Base-by-base conservation (phyloP, 306 rosid species). In the Luffa aegyptiaca region DNA sequence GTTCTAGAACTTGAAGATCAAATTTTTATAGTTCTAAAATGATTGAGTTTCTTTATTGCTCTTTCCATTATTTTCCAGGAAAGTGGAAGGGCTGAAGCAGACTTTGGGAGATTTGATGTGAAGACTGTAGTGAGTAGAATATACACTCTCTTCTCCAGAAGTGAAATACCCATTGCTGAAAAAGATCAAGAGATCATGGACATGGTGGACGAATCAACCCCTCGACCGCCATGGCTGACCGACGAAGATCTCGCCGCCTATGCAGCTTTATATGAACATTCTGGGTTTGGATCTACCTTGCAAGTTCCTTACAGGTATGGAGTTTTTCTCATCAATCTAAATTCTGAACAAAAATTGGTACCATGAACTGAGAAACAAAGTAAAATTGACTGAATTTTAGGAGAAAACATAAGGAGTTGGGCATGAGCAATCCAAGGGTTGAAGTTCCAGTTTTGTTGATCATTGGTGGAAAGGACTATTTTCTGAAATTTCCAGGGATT, bases 171-270 rank as follows among this genome's bases (percentile, higher is more conserved):
- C 35, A 86, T 89, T 77, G 97, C 96, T 79, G 63, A 82, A 18
- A 93, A 89, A 76, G 84, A 81, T 81, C 90, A 88, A 77, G 96
- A 93, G 93, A 87, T 93, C 82, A 86, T 93, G 97, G 96, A 93
- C 81, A 68, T 92, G 84, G 98, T 92, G 51, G 93, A 83, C 48
- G 81, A 90, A 12, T 86, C 86, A 58, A 84, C 90, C 6, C 93
- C 94, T 82, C 96, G 86, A 73, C 97, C 96, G 10, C 42, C 87
- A 64, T 93, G 97, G 98, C 83, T 92, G 82, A 77, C 89, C 0
- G 94, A 93, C 80, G 94, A 90, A 51, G 96, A 93, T 82, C 97
- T 92, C 52, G 69, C 88, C n/a, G 51, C 78, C 35, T 93, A 93
- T 35, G 92, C 87, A 35, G 85, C 85, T 65, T 73, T 85, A 83